Conservation (phyloP, 1,284 basidiomycete genomes). For the Irpex lacteus region DNA sequence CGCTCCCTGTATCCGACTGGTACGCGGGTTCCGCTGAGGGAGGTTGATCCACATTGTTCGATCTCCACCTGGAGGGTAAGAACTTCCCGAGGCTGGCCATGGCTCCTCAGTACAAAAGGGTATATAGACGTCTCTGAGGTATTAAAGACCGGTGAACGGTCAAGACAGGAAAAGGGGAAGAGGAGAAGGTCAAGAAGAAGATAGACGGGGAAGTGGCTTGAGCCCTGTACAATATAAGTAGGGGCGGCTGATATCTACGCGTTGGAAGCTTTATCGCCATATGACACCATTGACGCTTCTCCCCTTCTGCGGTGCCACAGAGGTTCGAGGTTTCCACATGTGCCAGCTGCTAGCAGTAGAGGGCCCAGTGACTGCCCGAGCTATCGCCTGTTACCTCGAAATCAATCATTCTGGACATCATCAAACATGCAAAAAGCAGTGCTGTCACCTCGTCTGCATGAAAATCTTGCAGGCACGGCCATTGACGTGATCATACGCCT, state of each 20-base stretch:
- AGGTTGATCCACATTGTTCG: neutral
- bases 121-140: neutral
- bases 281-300: constrained; percentile 3
- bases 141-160: too few relatives aligned
- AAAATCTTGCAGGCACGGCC: neutral
- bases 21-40: neutral
- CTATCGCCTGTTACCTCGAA: neutral
- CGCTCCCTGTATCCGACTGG: neutral
- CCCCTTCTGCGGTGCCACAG: neutral
- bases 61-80: neutral
- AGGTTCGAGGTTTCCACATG: neutral
- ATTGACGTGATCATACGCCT: neutral
- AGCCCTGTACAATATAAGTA: neutral
- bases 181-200: neutral
- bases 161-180: neutral
- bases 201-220: neutral
- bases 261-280: constrained; percentile 5
- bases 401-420: neutral
- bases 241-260: neutral
- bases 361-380: neutral
- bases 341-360: neutral
- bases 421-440: neutral
- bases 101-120: neutral
- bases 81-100: neutral
- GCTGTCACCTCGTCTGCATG: neutral